Percentiles rank a stretch among this genome's conserved stretches.
phyloP scores from a whole-genome alignment of 768 basidiomycete species.

The Rhodosporidiobolus sp. region DNA sequence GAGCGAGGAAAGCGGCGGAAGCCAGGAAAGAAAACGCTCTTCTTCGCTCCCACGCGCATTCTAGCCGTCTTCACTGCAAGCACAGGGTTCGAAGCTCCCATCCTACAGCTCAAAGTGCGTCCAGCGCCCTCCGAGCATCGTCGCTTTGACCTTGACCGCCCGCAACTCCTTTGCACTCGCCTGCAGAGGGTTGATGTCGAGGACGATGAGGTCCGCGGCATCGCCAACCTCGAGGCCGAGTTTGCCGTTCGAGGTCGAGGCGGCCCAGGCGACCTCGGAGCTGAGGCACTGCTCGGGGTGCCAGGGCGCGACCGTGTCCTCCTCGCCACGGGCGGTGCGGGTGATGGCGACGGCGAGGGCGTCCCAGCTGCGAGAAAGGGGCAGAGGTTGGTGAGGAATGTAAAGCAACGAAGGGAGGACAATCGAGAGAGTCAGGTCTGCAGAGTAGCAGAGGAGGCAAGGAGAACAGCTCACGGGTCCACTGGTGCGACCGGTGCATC shows the following conservation, averaged over 20 bases:
- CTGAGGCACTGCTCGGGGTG: conserved; percentile 44
- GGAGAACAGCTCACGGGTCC: conserved; percentile 36
- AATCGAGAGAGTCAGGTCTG: neutral
- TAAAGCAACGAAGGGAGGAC: too few relatives aligned
- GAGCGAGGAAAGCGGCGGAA: too few relatives aligned
- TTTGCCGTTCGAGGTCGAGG: conserved; percentile 42
- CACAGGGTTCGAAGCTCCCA: too few relatives aligned
- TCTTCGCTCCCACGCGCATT: too few relatives aligned
- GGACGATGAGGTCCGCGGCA: conserved; percentile 39
- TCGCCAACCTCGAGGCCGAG: conserved; percentile 34
- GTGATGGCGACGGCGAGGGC: conserved; percentile 38
- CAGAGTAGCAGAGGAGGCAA: conserved; percentile 2
- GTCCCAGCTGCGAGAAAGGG: conserved; percentile 21
- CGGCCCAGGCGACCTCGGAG: conserved; percentile 36
- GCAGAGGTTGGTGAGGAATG: neutral
- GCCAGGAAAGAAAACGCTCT: too few relatives aligned
- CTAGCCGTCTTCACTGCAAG: too few relatives aligned
- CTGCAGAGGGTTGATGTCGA: conserved; percentile 34
- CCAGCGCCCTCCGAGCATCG: conserved; percentile 44
- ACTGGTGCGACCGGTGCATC: conserved; percentile 44
- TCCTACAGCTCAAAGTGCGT: conserved; percentile 25
- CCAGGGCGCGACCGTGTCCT: conserved; percentile 26
- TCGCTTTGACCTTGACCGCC: conserved; percentile 38
- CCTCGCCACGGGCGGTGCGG: conserved; percentile 27
- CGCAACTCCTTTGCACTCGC: conserved; percentile 36